Percentiles rank a stretch among this genome's conserved stretches.
Evolutionary conservation across 1,284 basidiomycete species (phyloP).

Genomic region (Tetrapyrgos nigripes): DNA sequence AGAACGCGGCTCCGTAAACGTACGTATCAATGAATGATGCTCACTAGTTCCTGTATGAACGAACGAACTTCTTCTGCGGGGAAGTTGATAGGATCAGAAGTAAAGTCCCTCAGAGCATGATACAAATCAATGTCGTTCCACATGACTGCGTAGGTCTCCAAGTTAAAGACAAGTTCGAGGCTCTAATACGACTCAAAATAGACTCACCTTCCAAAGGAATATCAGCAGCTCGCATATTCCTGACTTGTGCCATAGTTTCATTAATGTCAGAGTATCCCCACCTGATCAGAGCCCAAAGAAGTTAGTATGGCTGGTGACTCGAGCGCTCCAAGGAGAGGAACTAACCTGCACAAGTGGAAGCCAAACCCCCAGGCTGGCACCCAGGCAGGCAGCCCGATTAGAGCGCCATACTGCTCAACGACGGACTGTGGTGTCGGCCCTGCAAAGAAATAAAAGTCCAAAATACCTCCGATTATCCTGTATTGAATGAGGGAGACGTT

Average conservation of each 20-base stretch:
- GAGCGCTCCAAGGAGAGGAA: conserved; percentile 16
- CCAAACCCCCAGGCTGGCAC: conserved; percentile 75
- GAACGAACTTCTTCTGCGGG: conserved; percentile 60
- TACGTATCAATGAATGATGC: too few relatives aligned
- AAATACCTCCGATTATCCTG: conserved; percentile 65
- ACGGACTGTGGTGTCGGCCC: conserved; percentile 70
- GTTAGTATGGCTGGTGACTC: conserved; percentile 9
- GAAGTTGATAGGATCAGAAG: conserved; percentile 69
- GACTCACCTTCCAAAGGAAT: conserved; percentile 68
- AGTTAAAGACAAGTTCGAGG: conserved; percentile 12
- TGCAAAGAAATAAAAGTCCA: conserved; percentile 76
- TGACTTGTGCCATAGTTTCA: conserved; percentile 57
- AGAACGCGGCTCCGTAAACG: too few relatives aligned
- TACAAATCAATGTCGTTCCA: conserved; percentile 85
- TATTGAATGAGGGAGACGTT: conserved; percentile 67
- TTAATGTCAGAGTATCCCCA: conserved; percentile 61
- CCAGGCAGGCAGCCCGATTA: conserved; percentile 69
- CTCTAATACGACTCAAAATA: conserved; percentile 4
- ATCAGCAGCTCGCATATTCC: conserved; percentile 63
- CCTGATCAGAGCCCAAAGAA: conserved; percentile 32
- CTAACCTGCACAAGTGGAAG: conserved; percentile 71
- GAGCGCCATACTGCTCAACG: conserved; percentile 68
- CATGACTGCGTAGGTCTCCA: too few relatives aligned
- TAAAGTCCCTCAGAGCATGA: conserved; percentile 72
- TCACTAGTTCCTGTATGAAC: conserved; percentile 68